Evolutionary conservation across 768 basidiomycete species (phyloP).

Genomic region (Lactarius sp.): DNA sequence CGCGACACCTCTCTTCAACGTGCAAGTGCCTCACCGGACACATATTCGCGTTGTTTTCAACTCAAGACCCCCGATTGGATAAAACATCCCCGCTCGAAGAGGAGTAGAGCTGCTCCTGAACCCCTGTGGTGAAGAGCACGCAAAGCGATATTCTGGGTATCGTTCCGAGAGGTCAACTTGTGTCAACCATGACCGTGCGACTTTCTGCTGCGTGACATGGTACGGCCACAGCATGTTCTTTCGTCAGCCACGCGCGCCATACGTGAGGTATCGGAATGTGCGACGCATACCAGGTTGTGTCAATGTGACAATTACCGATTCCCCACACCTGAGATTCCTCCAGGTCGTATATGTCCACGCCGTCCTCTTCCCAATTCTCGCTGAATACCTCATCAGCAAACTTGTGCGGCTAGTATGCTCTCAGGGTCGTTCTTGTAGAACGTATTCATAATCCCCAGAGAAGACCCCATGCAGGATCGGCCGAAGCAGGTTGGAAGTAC

Average conservation of each 20-base stretch:
- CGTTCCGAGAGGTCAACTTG: conserved; percentile 97
- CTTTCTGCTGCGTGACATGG: conserved; percentile 93
- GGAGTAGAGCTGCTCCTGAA: conserved; percentile 77
- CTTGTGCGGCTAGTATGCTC: too few relatives aligned
- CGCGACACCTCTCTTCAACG: conserved; percentile 32
- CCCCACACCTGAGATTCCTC: too few relatives aligned
- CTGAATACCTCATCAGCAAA: too few relatives aligned
- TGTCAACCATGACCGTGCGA: conserved; percentile 94
- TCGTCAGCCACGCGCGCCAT: too few relatives aligned
- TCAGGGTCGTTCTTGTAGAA: too few relatives aligned
- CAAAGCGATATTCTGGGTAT: conserved; percentile 95
- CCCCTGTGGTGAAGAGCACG: conserved; percentile 80
- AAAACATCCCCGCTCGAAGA: conserved; percentile 82
- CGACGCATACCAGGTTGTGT: too few relatives aligned
- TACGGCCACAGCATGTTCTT: conserved; percentile 97
- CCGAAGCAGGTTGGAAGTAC: conserved; percentile 66
- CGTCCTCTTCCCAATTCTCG: too few relatives aligned
- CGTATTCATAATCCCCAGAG: too few relatives aligned
- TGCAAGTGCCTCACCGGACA: conserved; percentile 87
- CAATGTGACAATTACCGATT: too few relatives aligned
- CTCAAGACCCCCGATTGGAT: conserved; percentile 90
- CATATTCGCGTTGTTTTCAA: conserved; percentile 92
- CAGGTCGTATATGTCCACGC: too few relatives aligned
- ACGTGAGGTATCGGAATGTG: too few relatives aligned
- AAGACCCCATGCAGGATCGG: conserved; percentile 83